phyloP scores from a whole-genome alignment of 768 basidiomycete species.

The Russula virescens region DNA sequence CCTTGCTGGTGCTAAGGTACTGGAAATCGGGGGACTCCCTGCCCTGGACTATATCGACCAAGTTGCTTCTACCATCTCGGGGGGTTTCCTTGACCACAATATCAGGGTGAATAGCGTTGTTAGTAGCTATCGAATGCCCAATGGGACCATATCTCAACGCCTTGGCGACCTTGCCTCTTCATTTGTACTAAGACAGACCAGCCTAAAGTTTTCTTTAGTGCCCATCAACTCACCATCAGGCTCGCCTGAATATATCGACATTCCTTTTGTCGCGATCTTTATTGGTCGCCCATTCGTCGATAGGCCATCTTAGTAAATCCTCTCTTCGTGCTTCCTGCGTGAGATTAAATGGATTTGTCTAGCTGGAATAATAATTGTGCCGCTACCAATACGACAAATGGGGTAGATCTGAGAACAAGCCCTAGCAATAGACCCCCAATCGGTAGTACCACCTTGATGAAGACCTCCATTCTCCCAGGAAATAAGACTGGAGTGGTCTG shows the following conservation, averaged over 20 bases:
- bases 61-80: slow-evolving; percentile 51
- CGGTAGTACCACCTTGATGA: slow-evolving; percentile 48
- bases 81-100: slow-evolving; percentile 59
- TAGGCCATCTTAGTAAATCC: slow-evolving; percentile 43
- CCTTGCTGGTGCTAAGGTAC: slow-evolving; percentile 53
- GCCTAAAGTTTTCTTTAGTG: slow-evolving; percentile 45
- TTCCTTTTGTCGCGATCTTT: slow-evolving; percentile 50
- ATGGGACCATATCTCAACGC: slow-evolving; percentile 48
- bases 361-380: slow-evolving; percentile 60
- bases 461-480: slow-evolving; percentile 50
- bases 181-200: slow-evolving; percentile 40
- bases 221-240: slow-evolving; percentile 38
- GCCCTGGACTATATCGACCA: slow-evolving; percentile 51
- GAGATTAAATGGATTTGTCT: not conserved
- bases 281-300: slow-evolving; percentile 47
- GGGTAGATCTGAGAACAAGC: slow-evolving; percentile 38
- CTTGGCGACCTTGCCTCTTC: slow-evolving; percentile 54
- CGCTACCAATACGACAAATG: slow-evolving; percentile 45
- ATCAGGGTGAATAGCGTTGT: slow-evolving; percentile 59
- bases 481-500: slow-evolving; percentile 57
- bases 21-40: slow-evolving; percentile 48
- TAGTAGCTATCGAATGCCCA: slow-evolving; percentile 45
- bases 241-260: slow-evolving; percentile 40
- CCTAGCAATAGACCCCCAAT: slow-evolving; percentile 33
- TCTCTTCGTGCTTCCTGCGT: not conserved